Evolutionary conservation across 495 filamentous ascomycete species (phyloP).

Genomic region (Hamigera avellanea): DNA sequence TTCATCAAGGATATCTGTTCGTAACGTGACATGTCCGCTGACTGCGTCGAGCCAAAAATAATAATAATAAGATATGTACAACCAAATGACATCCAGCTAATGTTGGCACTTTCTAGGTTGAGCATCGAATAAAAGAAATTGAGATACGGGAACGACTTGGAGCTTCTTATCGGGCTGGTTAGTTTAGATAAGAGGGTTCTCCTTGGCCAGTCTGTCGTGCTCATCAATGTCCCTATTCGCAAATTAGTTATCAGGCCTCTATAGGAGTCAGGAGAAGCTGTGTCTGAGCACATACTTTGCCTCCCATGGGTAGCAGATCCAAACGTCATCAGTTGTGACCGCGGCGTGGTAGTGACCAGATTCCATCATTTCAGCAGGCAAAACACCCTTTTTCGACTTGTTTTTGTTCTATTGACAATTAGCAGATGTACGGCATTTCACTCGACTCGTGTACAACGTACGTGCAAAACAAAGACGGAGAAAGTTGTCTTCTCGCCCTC

Average conservation of each 20-base stretch:
- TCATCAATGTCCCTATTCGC: constrained; percentile 69
- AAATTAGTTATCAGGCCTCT: constrained; percentile 3
- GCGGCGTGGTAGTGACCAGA: constrained; percentile 74
- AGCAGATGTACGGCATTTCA: not conserved
- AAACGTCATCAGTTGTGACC: constrained; percentile 78
- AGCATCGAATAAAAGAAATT: constrained; percentile 1
- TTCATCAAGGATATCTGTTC: constrained; percentile 22
- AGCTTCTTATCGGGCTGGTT: not conserved
- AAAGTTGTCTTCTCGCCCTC: constrained; percentile 71
- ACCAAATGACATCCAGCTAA: constrained; percentile 3
- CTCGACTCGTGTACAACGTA: constrained; percentile 32
- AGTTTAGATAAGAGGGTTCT: constrained; percentile 29
- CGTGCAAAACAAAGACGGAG: constrained; percentile 89
- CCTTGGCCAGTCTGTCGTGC: constrained; percentile 64
- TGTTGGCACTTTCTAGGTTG: not conserved
- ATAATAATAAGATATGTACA: constrained; percentile 1
- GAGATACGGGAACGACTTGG: constrained; percentile 10
- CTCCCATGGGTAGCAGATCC: constrained; percentile 99
- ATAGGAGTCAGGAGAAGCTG: constrained; percentile 3
- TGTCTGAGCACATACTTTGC: constrained; percentile 49
- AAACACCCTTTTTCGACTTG: constrained; percentile 81
- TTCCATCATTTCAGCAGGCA: constrained; percentile 71
- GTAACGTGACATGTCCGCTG: constrained; percentile 9
- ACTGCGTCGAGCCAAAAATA: constrained; percentile 2
- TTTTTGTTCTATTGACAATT: constrained; percentile 66